Evolutionary conservation across 306 rosid species (phyloP).

Genomic region (Sindora glabra): DNA sequence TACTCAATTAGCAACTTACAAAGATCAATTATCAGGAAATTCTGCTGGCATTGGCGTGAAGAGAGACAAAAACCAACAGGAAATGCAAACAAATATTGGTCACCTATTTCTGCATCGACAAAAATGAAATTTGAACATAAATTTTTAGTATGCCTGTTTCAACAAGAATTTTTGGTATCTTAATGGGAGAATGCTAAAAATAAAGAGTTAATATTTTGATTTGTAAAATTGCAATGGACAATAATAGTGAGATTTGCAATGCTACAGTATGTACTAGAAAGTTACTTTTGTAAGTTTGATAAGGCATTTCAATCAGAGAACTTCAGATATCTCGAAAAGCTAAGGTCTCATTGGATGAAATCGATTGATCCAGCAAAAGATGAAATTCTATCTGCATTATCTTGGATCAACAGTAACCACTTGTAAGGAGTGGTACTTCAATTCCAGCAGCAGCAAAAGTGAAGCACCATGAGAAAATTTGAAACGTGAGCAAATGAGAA

Average conservation of each 20-base stretch:
- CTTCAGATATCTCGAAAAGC: constrained; percentile 86
- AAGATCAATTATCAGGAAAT: constrained; percentile 72
- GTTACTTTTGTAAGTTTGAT: constrained; percentile 94
- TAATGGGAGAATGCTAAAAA: too few relatives aligned
- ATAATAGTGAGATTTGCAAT: too few relatives aligned
- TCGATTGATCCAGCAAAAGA: constrained; percentile 88
- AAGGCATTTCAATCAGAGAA: constrained; percentile 96
- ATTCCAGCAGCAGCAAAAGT: neutral
- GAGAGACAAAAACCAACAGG: constrained; percentile 71
- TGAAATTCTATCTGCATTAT: constrained; percentile 94
- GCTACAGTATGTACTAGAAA: too few relatives aligned
- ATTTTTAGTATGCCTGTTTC: too few relatives aligned
- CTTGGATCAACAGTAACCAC: constrained; percentile 43
- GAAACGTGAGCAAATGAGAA: too few relatives aligned
- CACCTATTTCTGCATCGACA: too few relatives aligned
- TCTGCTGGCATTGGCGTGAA: constrained; percentile 96
- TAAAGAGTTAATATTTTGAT: too few relatives aligned
- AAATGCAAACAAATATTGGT: constrained; percentile 53
- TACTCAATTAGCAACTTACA: constrained; percentile 50
- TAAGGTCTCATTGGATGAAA: constrained; percentile 73
- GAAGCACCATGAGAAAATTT: neutral
- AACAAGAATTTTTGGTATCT: too few relatives aligned
- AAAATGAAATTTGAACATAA: too few relatives aligned
- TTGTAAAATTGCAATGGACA: too few relatives aligned
- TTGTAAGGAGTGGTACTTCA: neutral